Conservation (phyloP, 2,329 filamentous ascomycete species). For the Cladosporium sp. region DNA sequence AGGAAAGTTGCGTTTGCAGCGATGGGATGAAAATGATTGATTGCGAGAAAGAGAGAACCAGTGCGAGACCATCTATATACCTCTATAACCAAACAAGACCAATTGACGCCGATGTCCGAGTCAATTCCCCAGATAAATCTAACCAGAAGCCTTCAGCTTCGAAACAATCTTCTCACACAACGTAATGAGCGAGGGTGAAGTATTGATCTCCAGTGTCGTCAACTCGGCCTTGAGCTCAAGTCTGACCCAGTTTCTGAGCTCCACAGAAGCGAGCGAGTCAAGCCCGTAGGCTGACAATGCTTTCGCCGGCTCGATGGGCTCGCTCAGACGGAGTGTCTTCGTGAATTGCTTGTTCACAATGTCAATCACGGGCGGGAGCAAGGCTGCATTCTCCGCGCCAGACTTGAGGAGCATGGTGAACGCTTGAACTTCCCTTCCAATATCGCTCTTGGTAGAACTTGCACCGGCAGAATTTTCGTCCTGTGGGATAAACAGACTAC, state of each 20-base stretch:
- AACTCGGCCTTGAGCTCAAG: conserved; percentile 3
- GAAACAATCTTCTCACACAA: conserved; percentile 5
- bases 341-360: conserved; percentile 7
- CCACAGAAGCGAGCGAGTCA: background rate
- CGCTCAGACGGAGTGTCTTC: conserved; percentile 4
- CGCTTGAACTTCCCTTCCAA: background rate
- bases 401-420: background rate
- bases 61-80: background rate
- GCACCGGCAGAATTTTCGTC: background rate
- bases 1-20: background rate
- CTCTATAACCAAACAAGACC: background rate
- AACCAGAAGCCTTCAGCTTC: conserved; percentile 1
- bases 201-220: background rate
- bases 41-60: background rate
- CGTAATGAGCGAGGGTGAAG: background rate
- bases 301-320: background rate
- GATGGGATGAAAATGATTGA: background rate
- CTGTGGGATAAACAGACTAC: background rate
- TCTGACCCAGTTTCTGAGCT: conserved; percentile 3
- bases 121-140: background rate
- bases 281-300: background rate
- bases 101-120: background rate
- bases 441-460: background rate
- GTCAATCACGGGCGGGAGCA: background rate
- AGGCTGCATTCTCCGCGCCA: background rate